Evolutionary conservation across 1,139 yeast species (phyloP).

Genomic region (Candida sp.): DNA sequence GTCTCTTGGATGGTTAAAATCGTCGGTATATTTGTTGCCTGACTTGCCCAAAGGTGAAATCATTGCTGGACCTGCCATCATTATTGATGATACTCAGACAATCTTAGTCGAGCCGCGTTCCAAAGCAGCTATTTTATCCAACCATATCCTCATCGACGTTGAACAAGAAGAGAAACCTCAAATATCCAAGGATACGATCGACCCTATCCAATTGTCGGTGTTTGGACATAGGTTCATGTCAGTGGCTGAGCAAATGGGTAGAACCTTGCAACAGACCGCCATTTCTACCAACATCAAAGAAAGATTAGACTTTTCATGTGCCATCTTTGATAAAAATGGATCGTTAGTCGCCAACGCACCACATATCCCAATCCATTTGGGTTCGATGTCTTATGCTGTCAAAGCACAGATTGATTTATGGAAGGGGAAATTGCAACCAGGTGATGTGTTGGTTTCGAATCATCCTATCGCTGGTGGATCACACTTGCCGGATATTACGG

Average conservation of each 20-base stretch:
- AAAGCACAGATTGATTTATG: slow-evolving; percentile 67
- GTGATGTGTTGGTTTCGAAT: slow-evolving; percentile 78
- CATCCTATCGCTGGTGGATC: slow-evolving; percentile 87
- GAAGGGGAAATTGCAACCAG: slow-evolving; percentile 63
- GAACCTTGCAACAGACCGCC: slow-evolving; percentile 77
- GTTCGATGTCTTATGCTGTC: slow-evolving; percentile 89
- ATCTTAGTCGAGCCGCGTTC: slow-evolving; percentile 77
- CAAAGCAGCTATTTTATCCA: slow-evolving; percentile 61
- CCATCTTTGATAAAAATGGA: slow-evolving; percentile 75
- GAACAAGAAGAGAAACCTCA: slow-evolving; percentile 28
- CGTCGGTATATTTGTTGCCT: slow-evolving; percentile 57
- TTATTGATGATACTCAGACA: slow-evolving; percentile 89
- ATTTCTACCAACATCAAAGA: slow-evolving; percentile 90
- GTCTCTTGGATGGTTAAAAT: slow-evolving; percentile 46
- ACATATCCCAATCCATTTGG: slow-evolving; percentile 86
- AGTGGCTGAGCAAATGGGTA: slow-evolving; percentile 90
- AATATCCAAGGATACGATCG: slow-evolving; percentile 42
- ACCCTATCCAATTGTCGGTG: slow-evolving; percentile 76
- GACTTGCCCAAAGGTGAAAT: slow-evolving; percentile 55
- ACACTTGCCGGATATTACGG: slow-evolving; percentile 84
- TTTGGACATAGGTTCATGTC: slow-evolving; percentile 89
- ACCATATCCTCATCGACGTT: slow-evolving; percentile 48
- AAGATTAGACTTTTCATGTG: slow-evolving; percentile 84
- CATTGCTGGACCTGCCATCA: slow-evolving; percentile 78
- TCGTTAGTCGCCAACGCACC: slow-evolving; percentile 88